Percentiles rank a stretch among this genome's conserved stretches.
These are phyloP conservation scores for Trichopus zeylanicus DNA, from an alignment of 116 monocot species.

Conservation along the genomic window DNA sequence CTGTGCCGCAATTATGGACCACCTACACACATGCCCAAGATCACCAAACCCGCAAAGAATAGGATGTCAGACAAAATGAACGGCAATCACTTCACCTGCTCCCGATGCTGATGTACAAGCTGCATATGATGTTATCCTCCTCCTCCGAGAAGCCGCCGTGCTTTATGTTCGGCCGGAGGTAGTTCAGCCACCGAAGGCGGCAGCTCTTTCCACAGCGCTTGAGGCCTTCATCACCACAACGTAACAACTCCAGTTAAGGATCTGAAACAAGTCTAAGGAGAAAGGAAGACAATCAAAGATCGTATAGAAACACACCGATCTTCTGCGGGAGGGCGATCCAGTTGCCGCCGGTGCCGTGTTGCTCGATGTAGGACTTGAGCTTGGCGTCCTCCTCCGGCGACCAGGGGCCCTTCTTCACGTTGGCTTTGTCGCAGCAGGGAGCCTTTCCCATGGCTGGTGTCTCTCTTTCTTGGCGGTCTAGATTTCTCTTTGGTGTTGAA, in stretches of 20 bases:
- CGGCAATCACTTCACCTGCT: conserved; percentile 25
- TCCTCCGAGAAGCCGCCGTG: conserved; percentile 37
- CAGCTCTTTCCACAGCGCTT: conserved; percentile 56
- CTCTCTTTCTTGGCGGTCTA: no score
- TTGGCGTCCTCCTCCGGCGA: conserved; percentile 69
- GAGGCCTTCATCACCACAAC: conserved; percentile 9
- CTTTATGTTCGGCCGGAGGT: conserved; percentile 49
- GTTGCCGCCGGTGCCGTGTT: conserved; percentile 79
- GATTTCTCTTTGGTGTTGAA: no score
- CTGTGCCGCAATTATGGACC: conserved; percentile 26
- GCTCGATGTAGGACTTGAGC: conserved; percentile 76
- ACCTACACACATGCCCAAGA: conserved; percentile 6
- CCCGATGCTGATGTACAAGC: conserved; percentile 25
- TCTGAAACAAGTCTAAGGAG: no score
- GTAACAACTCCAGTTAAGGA: no score
- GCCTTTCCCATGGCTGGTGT: conserved; percentile 88
- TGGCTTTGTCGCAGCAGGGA: conserved; percentile 83
- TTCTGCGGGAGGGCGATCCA: conserved; percentile 84
- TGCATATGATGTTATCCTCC: conserved; percentile 37
- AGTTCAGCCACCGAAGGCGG: conserved; percentile 71
- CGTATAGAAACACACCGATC: conserved; percentile 46
- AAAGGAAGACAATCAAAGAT: not conserved
- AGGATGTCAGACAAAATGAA: not conserved
- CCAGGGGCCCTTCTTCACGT: conserved; percentile 88
- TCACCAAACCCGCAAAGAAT: not conserved